Evolutionary conservation across 2,329 filamentous ascomycete genomes (phyloP), one percentile per base, ranked within the genome.

Genomic region (Tolypocladium endophyticum): DNA sequence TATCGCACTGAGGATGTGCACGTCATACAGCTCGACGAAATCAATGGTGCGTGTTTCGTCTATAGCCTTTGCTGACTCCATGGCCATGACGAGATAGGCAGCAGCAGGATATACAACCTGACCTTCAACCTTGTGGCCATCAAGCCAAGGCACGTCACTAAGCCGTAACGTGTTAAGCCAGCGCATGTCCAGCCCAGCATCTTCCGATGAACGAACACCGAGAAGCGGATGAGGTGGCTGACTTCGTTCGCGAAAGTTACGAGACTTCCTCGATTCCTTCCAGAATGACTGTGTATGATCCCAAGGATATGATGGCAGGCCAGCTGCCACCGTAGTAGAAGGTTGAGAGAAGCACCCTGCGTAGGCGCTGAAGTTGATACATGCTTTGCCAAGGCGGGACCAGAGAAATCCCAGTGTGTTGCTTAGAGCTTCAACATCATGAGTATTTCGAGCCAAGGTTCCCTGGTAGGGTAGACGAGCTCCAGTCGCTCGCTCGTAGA

Each of bases 261-360:
- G 25, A 1, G 62, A 60, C 33, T 57, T n/a, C 2, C 64, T 61
- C 3, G 36, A 58, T 52, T 69, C 68, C 28, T 52, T 35, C 73
- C 73, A 76, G 59, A 69, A 71, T 1, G 28, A 25, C 28, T 58
- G 59, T 6, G 30, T 62, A 59, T 78, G 73, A 43, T 78, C 70
- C 76, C 76, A 80, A 0, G 68, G 65, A 61, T 80, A 79, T 1
- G 64, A 63, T 1, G 77, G 75, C 0, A 78, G 59, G 14, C 64
- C 30, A 2, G 12, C n/a, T 25, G 43, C 25, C 30, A 56, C 33
- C 1, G 45, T 25, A 9, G 28, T 23, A 11, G 28, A 28, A 16
- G 18, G 38, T 25, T 23, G 11, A 14, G 38, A 33, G 30, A 56
- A 33, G 55, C 33, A 12, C n/a, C 35, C 38, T 14, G 43, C 56